These are phyloP conservation scores for Ceratocystis alfenasii DNA, from an alignment of 2,329 filamentous ascomycete genomes.

Conservation along the genomic window DNA sequence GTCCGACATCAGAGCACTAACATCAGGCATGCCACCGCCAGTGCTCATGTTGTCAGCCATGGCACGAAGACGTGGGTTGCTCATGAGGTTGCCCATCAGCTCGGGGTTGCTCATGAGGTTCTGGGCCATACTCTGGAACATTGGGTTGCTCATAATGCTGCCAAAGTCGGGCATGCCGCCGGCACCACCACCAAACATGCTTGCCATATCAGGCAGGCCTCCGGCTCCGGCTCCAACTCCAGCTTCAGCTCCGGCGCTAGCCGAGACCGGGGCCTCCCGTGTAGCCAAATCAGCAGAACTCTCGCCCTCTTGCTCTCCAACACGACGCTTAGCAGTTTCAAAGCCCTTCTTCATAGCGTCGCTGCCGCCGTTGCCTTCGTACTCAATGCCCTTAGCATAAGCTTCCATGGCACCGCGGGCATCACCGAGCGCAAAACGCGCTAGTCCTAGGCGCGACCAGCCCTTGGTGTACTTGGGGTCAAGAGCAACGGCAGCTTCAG, in stretches of 20 bases:
- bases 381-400: constrained; percentile 82
- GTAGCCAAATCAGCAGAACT: constrained; percentile 27
- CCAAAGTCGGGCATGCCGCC: constrained; percentile 81
- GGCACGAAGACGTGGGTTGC: constrained; percentile 74
- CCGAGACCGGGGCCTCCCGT: constrained; percentile 27
- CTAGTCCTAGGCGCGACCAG: constrained; percentile 86
- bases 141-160: constrained; percentile 90
- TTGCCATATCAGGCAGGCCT: constrained; percentile 62
- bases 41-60: constrained; percentile 72
- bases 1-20: constrained; percentile 78
- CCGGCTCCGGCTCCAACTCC: constrained; percentile 30
- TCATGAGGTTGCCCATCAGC: constrained; percentile 84
- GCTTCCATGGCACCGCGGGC: constrained; percentile 87
- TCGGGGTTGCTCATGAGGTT: constrained; percentile 96
- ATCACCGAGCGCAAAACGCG: constrained; percentile 82
- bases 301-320: constrained; percentile 62
- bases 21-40: constrained; percentile 75
- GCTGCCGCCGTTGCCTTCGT: constrained; percentile 85
- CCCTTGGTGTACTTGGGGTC: constrained; percentile 95
- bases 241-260: constrained; percentile 27
- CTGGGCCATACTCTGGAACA: constrained; percentile 96
- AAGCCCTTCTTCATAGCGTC: constrained; percentile 96
- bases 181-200: constrained; percentile 59
- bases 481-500: constrained; percentile 74
- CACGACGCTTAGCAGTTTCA: constrained; percentile 80